Evolutionary conservation across 2,329 filamentous ascomycete genomes (phyloP), one percentile per base, ranked within the genome.

Genomic region (Calonectria pteridis): DNA sequence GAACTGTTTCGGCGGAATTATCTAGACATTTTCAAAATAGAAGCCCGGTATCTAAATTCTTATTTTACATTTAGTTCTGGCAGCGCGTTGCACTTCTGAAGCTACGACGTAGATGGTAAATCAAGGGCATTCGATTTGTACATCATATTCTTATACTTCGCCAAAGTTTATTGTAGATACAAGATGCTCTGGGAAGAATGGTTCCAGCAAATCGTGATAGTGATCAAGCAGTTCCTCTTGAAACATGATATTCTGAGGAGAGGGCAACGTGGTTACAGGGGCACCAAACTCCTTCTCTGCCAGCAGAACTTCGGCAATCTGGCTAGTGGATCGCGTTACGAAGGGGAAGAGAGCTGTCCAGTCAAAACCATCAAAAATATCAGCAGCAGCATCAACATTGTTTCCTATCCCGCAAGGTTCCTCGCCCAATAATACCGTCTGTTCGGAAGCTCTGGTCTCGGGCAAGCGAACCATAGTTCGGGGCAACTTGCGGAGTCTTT

Each of bases 121-220:
- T n/a, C 18, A 3, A 43, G 6, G 6, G 4, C 16, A 9, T 9
- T 43, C 40, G 6, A 14, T 6, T 18, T 5, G 4, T 18, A 16
- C 7, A n/a, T 18, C 23, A 7, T 14, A 6, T 26, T 29, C 14
- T 51, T 20, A 67, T 6, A 28, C 6, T 14, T 31, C 37, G n/a
- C 35, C 65, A n/a, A 78, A 64, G 10, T 73, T 65, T 1, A 78
- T 43, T 1, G 20, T 75, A 2, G 71, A 75, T 46, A 77, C 77
- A n/a, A 77, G 59, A 1, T 75, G 77, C 28, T 78, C 77, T 14
- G 40, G 40, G 6, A 77, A 58, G 28, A 78, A 75, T 5, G 77
- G 77, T n/a, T 78, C 77, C 9, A 78, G 29, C 1, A 78, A 46
- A 35, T 78, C 77, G 9, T 78, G 77, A 33, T 79, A 78, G 0